phyloP scores from a whole-genome alignment of 2,329 filamentous ascomycete species.

The Exophiala dermatitidis region DNA sequence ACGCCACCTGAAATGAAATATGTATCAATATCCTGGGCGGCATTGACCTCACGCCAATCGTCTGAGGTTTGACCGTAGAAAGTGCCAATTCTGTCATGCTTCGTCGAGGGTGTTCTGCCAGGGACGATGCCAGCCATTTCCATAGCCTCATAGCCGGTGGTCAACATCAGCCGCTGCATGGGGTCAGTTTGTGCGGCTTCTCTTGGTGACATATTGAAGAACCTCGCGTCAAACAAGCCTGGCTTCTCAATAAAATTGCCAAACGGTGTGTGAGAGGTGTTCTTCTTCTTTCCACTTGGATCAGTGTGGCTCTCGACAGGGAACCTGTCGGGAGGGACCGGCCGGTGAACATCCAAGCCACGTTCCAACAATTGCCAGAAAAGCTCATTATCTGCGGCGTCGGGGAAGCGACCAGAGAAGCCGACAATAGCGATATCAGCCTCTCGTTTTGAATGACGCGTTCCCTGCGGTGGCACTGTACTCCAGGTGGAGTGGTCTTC shows the following conservation, averaged over 20 bases:
- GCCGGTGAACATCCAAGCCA: slow-evolving; percentile 62
- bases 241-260: slow-evolving; percentile 71
- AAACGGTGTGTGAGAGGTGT: slow-evolving; percentile 69
- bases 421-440: slow-evolving; percentile 80
- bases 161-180: slow-evolving; percentile 68
- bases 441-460: slow-evolving; percentile 40
- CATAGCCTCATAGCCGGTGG: slow-evolving; percentile 72
- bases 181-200: slow-evolving; percentile 76
- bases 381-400: slow-evolving; percentile 61
- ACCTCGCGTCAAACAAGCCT: slow-evolving; percentile 70
- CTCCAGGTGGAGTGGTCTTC: slow-evolving; percentile 39
- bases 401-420: slow-evolving; percentile 70
- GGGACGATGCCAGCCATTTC: slow-evolving; percentile 74
- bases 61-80: slow-evolving; percentile 71
- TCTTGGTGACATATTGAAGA: slow-evolving; percentile 81
- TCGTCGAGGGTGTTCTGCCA: slow-evolving; percentile 62
- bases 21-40: slow-evolving; percentile 62
- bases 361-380: slow-evolving; percentile 70
- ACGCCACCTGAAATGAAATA: slow-evolving; percentile 60
- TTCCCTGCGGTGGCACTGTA: slow-evolving; percentile 24
- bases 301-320: slow-evolving; percentile 65
- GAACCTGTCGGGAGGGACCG: slow-evolving; percentile 61
- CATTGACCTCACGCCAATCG: slow-evolving; percentile 70
- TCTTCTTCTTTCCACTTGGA: slow-evolving; percentile 63
- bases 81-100: slow-evolving; percentile 58